Evolutionary conservation across 352 stramenopile species (phyloP).

Genomic region (Phytophthora litchii): DNA sequence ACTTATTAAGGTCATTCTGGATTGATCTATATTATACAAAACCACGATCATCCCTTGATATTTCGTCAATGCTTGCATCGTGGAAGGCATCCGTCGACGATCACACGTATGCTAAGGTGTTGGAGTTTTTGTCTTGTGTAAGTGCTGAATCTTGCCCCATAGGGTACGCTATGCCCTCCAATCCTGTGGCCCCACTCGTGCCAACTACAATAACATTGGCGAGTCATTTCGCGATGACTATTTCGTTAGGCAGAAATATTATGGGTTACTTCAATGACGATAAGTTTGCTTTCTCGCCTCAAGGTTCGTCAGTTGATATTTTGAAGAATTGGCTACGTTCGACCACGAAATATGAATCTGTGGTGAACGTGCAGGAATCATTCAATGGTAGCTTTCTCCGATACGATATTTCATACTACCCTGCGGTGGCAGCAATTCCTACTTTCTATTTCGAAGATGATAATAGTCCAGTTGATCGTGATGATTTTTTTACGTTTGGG

Average conservation of each 20-base stretch:
- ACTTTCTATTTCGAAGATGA: slow-evolving; percentile 15
- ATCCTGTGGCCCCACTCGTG: slow-evolving; percentile 12
- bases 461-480: neutral
- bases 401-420: slow-evolving; percentile 15
- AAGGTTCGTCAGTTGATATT: neutral
- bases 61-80: slow-evolving; percentile 5
- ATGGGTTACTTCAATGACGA: neutral
- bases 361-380: slow-evolving; percentile 7
- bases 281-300: slow-evolving; percentile 5
- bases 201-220: slow-evolving; percentile 6
- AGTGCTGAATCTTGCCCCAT: slow-evolving; percentile 16
- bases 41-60: slow-evolving; percentile 12
- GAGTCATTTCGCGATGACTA: slow-evolving; percentile 13
- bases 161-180: slow-evolving; percentile 17
- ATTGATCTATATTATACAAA: neutral
- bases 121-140: slow-evolving; percentile 24
- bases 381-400: neutral
- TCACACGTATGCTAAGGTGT: slow-evolving; percentile 1
- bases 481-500: slow-evolving; percentile 1
- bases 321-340: slow-evolving; percentile 9
- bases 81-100: neutral
- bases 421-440: slow-evolving; percentile 4
- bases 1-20: neutral
- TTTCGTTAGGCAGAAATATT: neutral
- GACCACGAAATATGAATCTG: neutral